Evolutionary conservation across 2,329 filamentous ascomycete genomes (phyloP), one percentile per base, ranked within the genome.

Genomic region (Xylariales sp.): DNA sequence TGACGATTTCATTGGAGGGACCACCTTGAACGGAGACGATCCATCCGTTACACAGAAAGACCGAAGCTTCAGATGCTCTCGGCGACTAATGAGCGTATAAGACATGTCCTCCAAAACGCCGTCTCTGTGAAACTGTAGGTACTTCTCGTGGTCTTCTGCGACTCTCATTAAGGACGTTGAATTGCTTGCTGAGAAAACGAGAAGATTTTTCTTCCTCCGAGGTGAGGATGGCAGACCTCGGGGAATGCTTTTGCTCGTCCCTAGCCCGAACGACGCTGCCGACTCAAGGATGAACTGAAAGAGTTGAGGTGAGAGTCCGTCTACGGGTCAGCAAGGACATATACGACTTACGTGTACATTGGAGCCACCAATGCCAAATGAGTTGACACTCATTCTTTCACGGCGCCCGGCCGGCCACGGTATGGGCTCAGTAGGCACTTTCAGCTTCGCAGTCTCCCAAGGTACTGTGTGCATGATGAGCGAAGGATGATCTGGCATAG

Each of bases 151-250:
- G 14, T 16, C 21, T 14, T 31, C n/a, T 3, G 31, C 27, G n/a
- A 16, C 14, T 7, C 18, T 31, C 25, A 10, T 25, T 27, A 40
- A 8, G 11, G 37, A 31, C 25, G 31, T 27, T 16, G 24, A 16
- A 20, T 21, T 11, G 18, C 19, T 31, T 3, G 37, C 37, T 9
- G 37, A 40, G 27, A 40, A 40, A 15, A 38, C 35, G 15, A 40
- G 28, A 16, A 40, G 21, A 16, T 21, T 15, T 7, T 16, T 21
- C 20, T 10, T 20, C 14, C 18, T n/a, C 33, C 15, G 18, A 14
- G 18, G 20, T 16, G 33, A 18, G 9, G 33, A 9, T 36, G 7
- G 15, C 18, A 25, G 14, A n/a, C 11, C 21, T 36, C 16, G 33
- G 15, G 33, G 18, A 1, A 9, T 14, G n/a, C 18, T 36, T 15